Percentiles rank a stretch among this genome's conserved stretches.
These are phyloP conservation scores for Trichoderma reesei DNA, from an alignment of 495 filamentous ascomycete species.

Conservation along the genomic window DNA sequence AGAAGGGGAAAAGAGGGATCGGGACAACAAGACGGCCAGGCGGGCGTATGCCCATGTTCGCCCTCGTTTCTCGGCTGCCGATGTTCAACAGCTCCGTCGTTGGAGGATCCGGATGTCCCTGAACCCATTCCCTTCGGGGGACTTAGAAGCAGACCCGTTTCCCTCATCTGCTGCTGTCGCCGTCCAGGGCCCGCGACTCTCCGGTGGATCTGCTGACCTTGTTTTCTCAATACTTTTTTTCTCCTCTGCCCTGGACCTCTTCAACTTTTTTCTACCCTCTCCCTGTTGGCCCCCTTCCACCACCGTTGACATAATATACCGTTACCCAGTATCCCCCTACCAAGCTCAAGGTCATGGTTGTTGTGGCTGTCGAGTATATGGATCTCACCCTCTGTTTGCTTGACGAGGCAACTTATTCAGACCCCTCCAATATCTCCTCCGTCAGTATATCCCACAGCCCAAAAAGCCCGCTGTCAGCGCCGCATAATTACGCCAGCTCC, in stretches of 20 bases:
- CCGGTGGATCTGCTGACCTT: conserved; percentile 5
- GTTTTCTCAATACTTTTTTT: background rate
- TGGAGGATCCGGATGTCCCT: background rate
- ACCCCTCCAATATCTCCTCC: background rate
- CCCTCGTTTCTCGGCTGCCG: background rate
- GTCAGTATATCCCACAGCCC: background rate
- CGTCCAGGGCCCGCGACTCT: conserved; percentile 6
- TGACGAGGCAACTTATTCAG: background rate
- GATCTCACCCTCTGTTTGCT: conserved; percentile 1
- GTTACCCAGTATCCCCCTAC: background rate
- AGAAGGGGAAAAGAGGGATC: no score
- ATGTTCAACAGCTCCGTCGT: background rate
- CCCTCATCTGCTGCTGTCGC: background rate
- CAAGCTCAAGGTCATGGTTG: background rate
- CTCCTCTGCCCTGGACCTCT: background rate
- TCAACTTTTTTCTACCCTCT: background rate
- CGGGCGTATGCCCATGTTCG: background rate
- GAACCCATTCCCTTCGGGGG: background rate
- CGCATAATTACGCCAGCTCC: background rate
- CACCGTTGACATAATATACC: background rate
- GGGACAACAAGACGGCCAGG: background rate
- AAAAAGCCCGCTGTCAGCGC: conserved; percentile 8
- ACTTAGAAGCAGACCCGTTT: conserved; percentile 5
- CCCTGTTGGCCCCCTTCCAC: background rate
- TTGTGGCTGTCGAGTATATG: conserved; percentile 4